phyloP scores from a whole-genome alignment of 2,329 filamentous ascomycete species.

The Colletotrichum cordylinicola region DNA sequence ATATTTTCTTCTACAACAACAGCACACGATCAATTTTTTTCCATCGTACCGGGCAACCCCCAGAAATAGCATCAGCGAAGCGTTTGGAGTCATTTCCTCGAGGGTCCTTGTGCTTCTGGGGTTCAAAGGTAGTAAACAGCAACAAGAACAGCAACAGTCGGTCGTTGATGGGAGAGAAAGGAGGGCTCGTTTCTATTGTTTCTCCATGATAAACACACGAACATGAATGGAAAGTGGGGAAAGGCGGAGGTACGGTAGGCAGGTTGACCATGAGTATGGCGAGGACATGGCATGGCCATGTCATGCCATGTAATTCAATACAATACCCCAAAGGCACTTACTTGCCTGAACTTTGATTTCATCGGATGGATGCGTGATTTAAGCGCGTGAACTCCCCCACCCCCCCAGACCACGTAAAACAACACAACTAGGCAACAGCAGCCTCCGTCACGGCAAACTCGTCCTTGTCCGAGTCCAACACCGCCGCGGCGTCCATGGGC shows the following conservation, averaged over 20 bases:
- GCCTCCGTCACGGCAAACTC: constrained; percentile 37
- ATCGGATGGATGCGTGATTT: not conserved
- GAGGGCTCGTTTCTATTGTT: not conserved
- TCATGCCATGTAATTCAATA: constrained; percentile 12
- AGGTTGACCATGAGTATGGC: not conserved
- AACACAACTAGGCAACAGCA: not conserved
- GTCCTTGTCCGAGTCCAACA: constrained; percentile 42
- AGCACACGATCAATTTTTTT: not conserved
- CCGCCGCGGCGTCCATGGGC: constrained; percentile 40
- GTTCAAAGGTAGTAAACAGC: not conserved
- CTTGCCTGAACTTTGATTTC: not conserved
- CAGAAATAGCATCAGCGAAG: constrained; percentile 26
- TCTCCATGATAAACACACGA: not conserved
- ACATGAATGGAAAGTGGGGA: not conserved
- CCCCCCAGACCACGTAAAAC: no score
- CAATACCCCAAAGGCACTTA: constrained; percentile 1
- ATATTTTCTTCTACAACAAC: not conserved
- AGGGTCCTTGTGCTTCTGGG: not conserved
- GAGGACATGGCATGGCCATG: not conserved
- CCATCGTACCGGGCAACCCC: constrained; percentile 4
- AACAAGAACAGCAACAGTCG: not conserved
- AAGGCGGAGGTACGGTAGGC: not conserved
- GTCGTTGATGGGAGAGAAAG: not conserved
- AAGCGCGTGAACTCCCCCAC: not conserved
- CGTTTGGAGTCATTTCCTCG: constrained; percentile 24